A percentile compares a stretch with the other conserved stretches of the same genome.
These are phyloP conservation scores for Candida albicans DNA, from an alignment of 1,139 yeast genomes.

Conservation along the genomic window DNA sequence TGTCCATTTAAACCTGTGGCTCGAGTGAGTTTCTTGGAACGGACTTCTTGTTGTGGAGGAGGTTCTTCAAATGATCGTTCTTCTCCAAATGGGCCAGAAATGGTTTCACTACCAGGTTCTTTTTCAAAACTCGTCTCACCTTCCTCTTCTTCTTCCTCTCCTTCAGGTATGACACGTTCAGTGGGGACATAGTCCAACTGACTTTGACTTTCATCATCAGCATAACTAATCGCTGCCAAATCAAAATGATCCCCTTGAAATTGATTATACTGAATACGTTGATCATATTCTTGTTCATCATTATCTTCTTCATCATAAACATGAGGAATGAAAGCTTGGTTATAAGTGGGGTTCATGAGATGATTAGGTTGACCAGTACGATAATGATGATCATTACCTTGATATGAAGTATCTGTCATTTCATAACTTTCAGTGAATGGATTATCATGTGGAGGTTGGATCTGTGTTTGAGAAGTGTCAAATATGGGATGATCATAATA, in stretches of 20 bases:
- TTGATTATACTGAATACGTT: slow-evolving; percentile 39
- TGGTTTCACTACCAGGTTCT: neutral
- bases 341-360: slow-evolving; percentile 18
- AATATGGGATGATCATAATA: slow-evolving; percentile 28
- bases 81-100: slow-evolving; percentile 28
- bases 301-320: slow-evolving; percentile 42
- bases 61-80: slow-evolving; percentile 25
- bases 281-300: slow-evolving; percentile 44
- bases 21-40: slow-evolving; percentile 39
- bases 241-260: slow-evolving; percentile 49
- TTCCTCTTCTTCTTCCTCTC: slow-evolving; percentile 15
- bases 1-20: slow-evolving; percentile 48
- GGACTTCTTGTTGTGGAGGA: slow-evolving; percentile 34
- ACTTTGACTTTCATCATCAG: slow-evolving; percentile 10
- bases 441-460: slow-evolving; percentile 16
- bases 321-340: slow-evolving; percentile 49
- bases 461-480: slow-evolving; percentile 20
- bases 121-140: slow-evolving; percentile 21
- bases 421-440: slow-evolving; percentile 26
- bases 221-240: slow-evolving; percentile 30
- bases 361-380: slow-evolving; percentile 9
- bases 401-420: slow-evolving; percentile 26
- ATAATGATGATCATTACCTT: slow-evolving; percentile 13
- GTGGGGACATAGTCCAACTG: slow-evolving; percentile 10
- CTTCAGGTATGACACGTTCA: slow-evolving; percentile 4